Conservation (phyloP, 1,284 basidiomycete species). For the Trichosporon inkin region DNA sequence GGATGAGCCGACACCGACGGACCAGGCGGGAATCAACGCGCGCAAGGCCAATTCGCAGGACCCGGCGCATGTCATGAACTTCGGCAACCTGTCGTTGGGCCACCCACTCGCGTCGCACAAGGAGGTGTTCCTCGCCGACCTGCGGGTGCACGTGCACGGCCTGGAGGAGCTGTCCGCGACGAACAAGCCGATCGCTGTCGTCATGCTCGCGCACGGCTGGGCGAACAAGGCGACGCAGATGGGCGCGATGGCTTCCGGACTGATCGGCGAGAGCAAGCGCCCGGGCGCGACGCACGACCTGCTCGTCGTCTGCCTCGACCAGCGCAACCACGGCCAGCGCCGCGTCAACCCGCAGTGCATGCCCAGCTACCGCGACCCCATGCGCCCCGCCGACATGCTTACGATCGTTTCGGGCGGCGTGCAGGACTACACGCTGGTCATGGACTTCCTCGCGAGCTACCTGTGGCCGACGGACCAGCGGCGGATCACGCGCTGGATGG, state of each 20-base stretch:
- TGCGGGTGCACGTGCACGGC: slow-evolving; percentile 38
- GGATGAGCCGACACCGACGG: slow-evolving; percentile 8
- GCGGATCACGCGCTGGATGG: slow-evolving; percentile 60
- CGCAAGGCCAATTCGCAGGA: slow-evolving; percentile 11
- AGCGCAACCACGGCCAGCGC: slow-evolving; percentile 66
- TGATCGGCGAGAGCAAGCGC: slow-evolving; percentile 31
- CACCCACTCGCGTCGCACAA: slow-evolving; percentile 15
- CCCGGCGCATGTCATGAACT: slow-evolving; percentile 26
- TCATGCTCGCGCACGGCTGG: slow-evolving; percentile 42
- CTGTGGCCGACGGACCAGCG: slow-evolving; percentile 67
- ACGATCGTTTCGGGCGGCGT: slow-evolving; percentile 55
- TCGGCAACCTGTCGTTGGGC: slow-evolving; percentile 28
- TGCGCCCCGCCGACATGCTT: slow-evolving; percentile 14
- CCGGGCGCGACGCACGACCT: slow-evolving; percentile 30
- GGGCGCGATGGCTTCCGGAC: slow-evolving; percentile 34
- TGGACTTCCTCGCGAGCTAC: slow-evolving; percentile 69
- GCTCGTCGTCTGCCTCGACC: slow-evolving; percentile 54
- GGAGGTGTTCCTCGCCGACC: slow-evolving; percentile 29
- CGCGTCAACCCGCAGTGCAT: slow-evolving; percentile 47
- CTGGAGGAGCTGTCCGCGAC: slow-evolving; percentile 37
- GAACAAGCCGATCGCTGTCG: slow-evolving; percentile 27
- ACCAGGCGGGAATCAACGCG: slow-evolving; percentile 5
- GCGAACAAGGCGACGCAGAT: slow-evolving; percentile 36
- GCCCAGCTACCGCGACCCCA: slow-evolving; percentile 11
- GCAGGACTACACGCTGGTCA: slow-evolving; percentile 67